phyloP scores from a whole-genome alignment of 2,329 filamentous ascomycete genomes.

The Atkinsonella texensis region DNA sequence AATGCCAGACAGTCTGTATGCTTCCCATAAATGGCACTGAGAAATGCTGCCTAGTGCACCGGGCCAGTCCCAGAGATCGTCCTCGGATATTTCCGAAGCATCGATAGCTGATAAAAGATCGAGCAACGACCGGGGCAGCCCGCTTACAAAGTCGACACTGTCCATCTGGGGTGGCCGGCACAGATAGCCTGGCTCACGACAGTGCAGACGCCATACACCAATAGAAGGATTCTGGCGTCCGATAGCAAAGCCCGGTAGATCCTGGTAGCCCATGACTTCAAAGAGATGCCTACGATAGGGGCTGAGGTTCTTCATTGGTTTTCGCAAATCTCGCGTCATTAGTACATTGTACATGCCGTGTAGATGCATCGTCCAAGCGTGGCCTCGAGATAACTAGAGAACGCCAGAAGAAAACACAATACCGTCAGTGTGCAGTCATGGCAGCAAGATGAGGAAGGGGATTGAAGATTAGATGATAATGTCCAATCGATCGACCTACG shows the following conservation, averaged over 20 bases:
- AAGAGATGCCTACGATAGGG: background rate
- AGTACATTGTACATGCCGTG: constrained; percentile 1
- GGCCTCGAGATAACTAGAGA: background rate
- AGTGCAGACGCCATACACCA: constrained; percentile 1
- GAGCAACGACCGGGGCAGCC: constrained; percentile 1
- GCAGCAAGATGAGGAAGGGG: background rate
- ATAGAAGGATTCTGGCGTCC: constrained; percentile 1
- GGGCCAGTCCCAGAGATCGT: constrained; percentile 3
- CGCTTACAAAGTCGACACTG: constrained; percentile 2
- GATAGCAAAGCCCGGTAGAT: constrained; percentile 2
- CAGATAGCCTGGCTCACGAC: constrained; percentile 2
- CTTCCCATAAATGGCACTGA: constrained; percentile 3
- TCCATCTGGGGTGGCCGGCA: constrained; percentile 1
- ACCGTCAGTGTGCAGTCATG: background rate
- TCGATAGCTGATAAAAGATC: background rate
- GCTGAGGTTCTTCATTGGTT: background rate
- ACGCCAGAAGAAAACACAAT: background rate
- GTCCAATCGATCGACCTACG: background rate
- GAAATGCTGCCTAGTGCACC: background rate
- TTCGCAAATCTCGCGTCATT: background rate
- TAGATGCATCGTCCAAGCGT: constrained; percentile 2
- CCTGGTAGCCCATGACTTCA: constrained; percentile 1
- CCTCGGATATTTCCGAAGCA: background rate
- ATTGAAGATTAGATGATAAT: background rate
- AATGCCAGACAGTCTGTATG: background rate